Evolutionary conservation across 306 rosid genomes (phyloP), one percentile per base, ranked within the genome.

Genomic region (Trifolium fragiferum): DNA sequence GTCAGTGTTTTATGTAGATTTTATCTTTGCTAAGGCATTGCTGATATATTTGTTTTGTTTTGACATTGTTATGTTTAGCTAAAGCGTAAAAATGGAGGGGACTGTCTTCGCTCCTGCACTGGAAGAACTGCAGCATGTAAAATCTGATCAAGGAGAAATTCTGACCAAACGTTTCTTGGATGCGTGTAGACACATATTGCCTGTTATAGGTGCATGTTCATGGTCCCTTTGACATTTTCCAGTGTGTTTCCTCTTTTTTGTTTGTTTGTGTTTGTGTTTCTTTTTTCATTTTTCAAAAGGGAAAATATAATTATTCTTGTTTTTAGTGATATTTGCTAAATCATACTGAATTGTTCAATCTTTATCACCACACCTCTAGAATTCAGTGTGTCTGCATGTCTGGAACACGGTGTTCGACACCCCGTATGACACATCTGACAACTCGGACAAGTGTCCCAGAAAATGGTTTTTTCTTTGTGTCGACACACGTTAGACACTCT

Each of bases 151-250:
- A 72, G 99, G 92, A 68, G 97, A 94, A 60, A 83, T 90, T 78
- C 78, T 90, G 64, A 86, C 94, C 73, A 71, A 76, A 83, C 95
- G 89, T 76, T 94, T 94, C 86, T 84, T 94, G 93, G 95, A 90
- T 12, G 92, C 80, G 1, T 94, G 99, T 96, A 90, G 86, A 72
- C 90, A 84, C 47, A 89, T 94, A 78, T 78, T 92, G 72, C 99
- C 99, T 78, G 89, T 94, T 68, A 90, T 94, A 72, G 99, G 98
- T 94, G 70, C 78, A 23, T 71, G 13, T 23, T 65, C 73, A 46
- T 55, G 14, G 64, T 27, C 70, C 81, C 38, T 55, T 43, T 41
- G 61, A 72, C 30, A 16, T 33, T 66, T 69, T 80, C 63, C 32
- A 2, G 7, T 9, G 73, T 66, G 19, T 53, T 60, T 44, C 7